Base-by-base conservation (phyloP, 108 stramenopile species). In the Nannochloropsis gaditana region DNA sequence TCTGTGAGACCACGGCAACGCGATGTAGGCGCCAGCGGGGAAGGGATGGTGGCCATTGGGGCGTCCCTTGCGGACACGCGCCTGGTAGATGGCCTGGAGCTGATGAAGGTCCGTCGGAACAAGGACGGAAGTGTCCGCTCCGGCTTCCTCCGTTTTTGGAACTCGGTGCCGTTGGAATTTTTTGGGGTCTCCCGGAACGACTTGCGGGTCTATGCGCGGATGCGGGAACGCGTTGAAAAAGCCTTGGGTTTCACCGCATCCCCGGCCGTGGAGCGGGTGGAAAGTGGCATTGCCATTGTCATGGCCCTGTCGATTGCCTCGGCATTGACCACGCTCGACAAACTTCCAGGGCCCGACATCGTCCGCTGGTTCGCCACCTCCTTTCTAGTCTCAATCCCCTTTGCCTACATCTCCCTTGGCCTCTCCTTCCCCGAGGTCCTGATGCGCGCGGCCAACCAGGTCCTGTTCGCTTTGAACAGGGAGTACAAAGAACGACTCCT, bases 1-100 rank as follows among this genome's bases (percentile, higher is more conserved):
- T 73, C 59, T n/a, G 15, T 73, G 19, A 15, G 59, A n/a, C 59
- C 59, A n/a, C 59, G 59, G 59, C 59, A 73, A 73, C 59, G 59
- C n/a, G 59, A 73, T n/a, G n/a, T 73, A n/a, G 59, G n/a, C n/a
- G 15, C 59, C 15, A 73, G 59, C n/a, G 59, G 59, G n/a, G 19
- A 73, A n/a, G 59, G 59, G 19, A n/a, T 73, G 19, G 15, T 73
- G 15, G 15, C 59, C 19, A 73, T 73, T 0, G 59, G 59, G 59
- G 59, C 59, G 19, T 73, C 59, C 19, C 19, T 73, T 15, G 59
- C 59, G 15, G 59, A 73, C 59, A 73, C 59, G 2, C 59, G 59
- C 59, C n/a, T 73, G 59, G 59, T 73, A n/a, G 59, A 73, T n/a
- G 59, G 59, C 6, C 59, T 73, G 3, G 59, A 73, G 59, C 59